Percentiles rank a stretch among this genome's conserved stretches.
These are phyloP conservation scores for Margaritispora aquatica DNA, from an alignment of 495 filamentous ascomycete genomes.

Conservation along the genomic window DNA sequence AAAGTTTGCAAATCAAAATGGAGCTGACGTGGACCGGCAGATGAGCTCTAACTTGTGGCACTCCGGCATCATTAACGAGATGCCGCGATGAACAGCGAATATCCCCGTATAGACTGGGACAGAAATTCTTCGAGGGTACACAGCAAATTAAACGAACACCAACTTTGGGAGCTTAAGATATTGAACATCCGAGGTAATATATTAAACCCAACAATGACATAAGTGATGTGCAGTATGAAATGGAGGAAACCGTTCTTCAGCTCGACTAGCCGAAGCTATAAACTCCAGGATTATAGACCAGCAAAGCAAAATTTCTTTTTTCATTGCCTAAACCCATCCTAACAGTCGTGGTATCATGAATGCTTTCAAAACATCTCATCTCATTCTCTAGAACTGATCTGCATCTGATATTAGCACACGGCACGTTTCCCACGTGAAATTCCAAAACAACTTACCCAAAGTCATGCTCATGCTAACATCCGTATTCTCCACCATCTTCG, in stretches of 20 bases:
- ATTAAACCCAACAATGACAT: neutral
- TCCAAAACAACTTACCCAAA: constrained; percentile 55
- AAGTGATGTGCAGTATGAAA: neutral
- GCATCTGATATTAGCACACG: neutral
- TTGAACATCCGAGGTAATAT: no score
- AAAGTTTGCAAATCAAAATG: neutral
- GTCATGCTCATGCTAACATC: constrained; percentile 99
- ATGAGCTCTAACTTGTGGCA: neutral
- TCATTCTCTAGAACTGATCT: neutral
- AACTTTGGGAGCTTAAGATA: neutral
- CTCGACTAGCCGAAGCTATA: no score
- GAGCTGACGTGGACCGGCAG: neutral
- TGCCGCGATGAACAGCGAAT: neutral
- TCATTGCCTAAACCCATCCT: neutral
- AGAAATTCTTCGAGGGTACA: no score
- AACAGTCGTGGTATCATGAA: neutral
- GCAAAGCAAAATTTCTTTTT: neutral
- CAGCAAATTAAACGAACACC: no score
- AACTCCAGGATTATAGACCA: no score
- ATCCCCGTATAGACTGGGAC: no score
- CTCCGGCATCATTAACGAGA: neutral
- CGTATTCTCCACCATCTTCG: constrained; percentile 96
- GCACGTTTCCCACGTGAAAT: neutral
- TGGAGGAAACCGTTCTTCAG: neutral
- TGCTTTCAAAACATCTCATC: neutral